phyloP scores from a whole-genome alignment of 2,329 filamentous ascomycete genomes.

The Aspergillus niger region DNA sequence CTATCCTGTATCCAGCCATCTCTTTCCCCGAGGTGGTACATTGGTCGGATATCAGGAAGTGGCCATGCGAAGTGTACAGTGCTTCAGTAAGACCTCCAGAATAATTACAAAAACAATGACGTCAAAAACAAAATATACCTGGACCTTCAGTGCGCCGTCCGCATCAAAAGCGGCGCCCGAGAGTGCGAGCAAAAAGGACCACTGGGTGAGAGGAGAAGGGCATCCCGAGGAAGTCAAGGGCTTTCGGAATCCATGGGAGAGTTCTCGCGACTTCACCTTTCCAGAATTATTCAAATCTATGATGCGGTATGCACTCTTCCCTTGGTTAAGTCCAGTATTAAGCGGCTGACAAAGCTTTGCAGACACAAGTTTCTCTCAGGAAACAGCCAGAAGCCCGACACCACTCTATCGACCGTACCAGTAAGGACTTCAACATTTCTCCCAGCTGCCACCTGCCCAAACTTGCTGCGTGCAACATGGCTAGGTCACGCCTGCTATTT shows the following conservation, averaged over 20 bases:
- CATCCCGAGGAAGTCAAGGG: neutral
- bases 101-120: neutral
- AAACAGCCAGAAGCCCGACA: neutral
- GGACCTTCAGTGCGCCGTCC: neutral
- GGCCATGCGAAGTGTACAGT: neutral
- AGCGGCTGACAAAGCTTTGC: neutral
- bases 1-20: no score
- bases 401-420: neutral
- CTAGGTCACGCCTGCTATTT: neutral
- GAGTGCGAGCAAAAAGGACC: neutral
- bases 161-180: neutral
- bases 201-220: neutral
- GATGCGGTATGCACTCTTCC: neutral
- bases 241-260: neutral
- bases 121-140: neutral
- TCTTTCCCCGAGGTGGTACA: no score
- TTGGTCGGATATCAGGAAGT: no score
- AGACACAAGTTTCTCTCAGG: neutral
- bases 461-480: neutral
- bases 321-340: neutral
- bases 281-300: neutral
- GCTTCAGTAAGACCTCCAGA: no score
- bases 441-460: neutral
- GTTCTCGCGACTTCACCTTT: neutral
- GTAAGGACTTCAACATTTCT: neutral